Conservation (phyloP, 192 early-diverging fungal species). For the Mortierella antarctica region DNA sequence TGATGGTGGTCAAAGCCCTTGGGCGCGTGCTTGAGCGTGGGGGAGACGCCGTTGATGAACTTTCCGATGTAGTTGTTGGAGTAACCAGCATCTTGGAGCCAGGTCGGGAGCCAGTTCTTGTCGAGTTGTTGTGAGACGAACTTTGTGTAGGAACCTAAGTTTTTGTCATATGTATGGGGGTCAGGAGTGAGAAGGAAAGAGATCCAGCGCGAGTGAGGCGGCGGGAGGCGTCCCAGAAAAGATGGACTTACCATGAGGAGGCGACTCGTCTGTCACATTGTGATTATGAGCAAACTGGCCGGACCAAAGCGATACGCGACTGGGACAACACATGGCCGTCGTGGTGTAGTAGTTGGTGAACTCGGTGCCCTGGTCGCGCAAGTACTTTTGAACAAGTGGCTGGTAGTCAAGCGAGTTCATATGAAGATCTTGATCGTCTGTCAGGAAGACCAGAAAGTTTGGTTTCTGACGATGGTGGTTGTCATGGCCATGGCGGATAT, state of each 20-base stretch:
- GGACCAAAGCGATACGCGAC: constrained; percentile 65
- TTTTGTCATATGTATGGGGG: neutral
- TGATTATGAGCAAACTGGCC: constrained; percentile 77
- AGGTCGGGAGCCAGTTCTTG: constrained; percentile 42
- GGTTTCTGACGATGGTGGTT: constrained; percentile 55
- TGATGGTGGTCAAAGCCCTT: constrained; percentile 54
- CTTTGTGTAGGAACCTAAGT: constrained; percentile 44
- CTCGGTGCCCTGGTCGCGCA: constrained; percentile 67
- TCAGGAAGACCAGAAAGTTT: constrained; percentile 74
- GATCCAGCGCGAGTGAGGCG: neutral
- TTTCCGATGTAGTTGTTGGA: constrained; percentile 77
- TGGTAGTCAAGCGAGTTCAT: constrained; percentile 69
- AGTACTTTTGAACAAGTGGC: constrained; percentile 70
- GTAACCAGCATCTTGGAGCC: constrained; percentile 62
- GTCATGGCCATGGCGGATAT: constrained; percentile 3
- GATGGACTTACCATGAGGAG: constrained; percentile 39
- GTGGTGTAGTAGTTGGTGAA: constrained; percentile 73
- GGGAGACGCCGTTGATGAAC: constrained; percentile 66
- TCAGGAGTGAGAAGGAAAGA: neutral
- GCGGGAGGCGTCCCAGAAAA: neutral
- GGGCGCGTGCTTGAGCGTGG: constrained; percentile 45
- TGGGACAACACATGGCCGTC: constrained; percentile 72
- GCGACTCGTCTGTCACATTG: constrained; percentile 47
- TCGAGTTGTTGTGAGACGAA: constrained; percentile 45
- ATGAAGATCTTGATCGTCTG: constrained; percentile 71